These are phyloP conservation scores for Fusarium mangiferae DNA, from an alignment of 2,329 filamentous ascomycete genomes.

Conservation along the genomic window DNA sequence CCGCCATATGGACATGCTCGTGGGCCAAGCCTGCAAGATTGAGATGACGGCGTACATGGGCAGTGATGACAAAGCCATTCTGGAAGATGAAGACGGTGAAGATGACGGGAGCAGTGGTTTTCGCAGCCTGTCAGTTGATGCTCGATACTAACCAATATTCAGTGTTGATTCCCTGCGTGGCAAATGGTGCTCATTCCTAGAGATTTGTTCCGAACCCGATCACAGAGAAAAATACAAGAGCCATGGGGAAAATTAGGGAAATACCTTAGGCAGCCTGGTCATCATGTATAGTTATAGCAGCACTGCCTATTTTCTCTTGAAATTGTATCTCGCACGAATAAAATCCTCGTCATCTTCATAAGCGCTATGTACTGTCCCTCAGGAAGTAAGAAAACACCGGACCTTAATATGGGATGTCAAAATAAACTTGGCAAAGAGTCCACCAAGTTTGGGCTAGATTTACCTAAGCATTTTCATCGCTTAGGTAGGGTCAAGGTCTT, in stretches of 20 bases:
- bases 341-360: not conserved
- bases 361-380: not conserved
- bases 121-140: not conserved
- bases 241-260: not conserved
- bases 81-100: not conserved
- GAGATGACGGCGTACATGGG: not conserved
- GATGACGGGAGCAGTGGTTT: not conserved
- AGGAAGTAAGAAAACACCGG: not conserved
- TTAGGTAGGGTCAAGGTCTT: not conserved
- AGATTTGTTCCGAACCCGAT: not conserved
- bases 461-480: not conserved
- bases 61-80: not conserved
- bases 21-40: not conserved
- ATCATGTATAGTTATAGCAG: not conserved
- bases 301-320: not conserved
- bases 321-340: not conserved
- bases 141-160: not conserved
- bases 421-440: not conserved
- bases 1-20: not conserved
- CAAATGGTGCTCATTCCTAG: not conserved
- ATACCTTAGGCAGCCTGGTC: not conserved
- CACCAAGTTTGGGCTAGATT: not conserved
- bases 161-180: not conserved
- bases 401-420: not conserved
- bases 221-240: not conserved